Percentiles rank a stretch among this genome's conserved stretches.
Conservation (phyloP, 1,139 yeast genomes). For the Diutina pseudorugosa region DNA sequence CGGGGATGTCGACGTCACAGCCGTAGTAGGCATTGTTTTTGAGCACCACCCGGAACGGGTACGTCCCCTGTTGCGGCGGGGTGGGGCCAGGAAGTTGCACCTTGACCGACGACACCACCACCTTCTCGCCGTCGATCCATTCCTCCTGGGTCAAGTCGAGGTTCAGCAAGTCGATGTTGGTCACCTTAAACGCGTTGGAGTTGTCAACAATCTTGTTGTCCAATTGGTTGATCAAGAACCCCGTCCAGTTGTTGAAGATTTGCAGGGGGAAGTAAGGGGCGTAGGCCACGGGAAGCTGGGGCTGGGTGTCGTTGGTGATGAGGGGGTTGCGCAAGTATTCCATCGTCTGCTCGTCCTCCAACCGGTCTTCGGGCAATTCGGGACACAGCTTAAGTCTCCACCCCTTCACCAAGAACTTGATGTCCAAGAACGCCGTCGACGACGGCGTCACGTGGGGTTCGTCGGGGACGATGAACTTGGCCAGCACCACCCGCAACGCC, state of each 20-base stretch:
- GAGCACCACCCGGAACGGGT: conserved; percentile 51
- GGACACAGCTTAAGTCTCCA: conserved; percentile 52
- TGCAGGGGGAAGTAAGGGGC: conserved; percentile 66
- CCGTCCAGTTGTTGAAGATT: conserved; percentile 51
- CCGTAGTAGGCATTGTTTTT: conserved; percentile 64
- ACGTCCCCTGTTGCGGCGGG: conserved; percentile 52
- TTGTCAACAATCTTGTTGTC: conserved; percentile 69
- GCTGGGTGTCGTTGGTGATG: conserved; percentile 51
- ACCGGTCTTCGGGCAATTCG: conserved; percentile 26
- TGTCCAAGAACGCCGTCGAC: conserved; percentile 60
- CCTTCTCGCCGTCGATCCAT: conserved; percentile 36
- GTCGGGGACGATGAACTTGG: conserved; percentile 82
- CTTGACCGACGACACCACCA: conserved; percentile 59
- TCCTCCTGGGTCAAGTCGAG: conserved; percentile 37
- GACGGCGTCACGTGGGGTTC: conserved; percentile 66
- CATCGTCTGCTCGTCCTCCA: conserved; percentile 37
- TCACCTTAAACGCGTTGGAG: conserved; percentile 40
- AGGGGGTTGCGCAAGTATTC: conserved; percentile 66
- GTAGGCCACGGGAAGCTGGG: conserved; percentile 46
- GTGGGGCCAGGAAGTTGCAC: conserved; percentile 62
- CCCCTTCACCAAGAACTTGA: conserved; percentile 69
- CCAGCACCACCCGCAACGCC: conserved; percentile 50
- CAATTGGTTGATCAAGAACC: conserved; percentile 54
- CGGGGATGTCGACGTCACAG: conserved; percentile 55
- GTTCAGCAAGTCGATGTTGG: conserved; percentile 44